These are phyloP conservation scores for Candida mattraensis DNA, from an alignment of 805 yeast species.

Conservation along the genomic window DNA sequence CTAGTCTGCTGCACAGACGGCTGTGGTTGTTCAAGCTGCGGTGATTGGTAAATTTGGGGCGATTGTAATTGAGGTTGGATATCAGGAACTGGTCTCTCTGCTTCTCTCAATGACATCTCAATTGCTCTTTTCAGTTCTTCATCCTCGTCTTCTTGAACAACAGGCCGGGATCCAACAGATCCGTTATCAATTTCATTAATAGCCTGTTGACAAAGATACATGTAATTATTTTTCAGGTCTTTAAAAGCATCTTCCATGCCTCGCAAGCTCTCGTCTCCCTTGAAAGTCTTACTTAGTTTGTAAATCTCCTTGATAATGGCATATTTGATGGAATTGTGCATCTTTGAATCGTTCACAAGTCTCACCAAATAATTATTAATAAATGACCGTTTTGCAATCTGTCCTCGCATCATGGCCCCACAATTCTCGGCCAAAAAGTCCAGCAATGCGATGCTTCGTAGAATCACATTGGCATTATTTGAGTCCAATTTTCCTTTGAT, in stretches of 20 bases:
- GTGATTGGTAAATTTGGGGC: constrained; percentile 2
- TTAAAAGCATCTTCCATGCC: constrained; percentile 64
- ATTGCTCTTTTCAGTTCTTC: constrained; percentile 77
- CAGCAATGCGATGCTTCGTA: constrained; percentile 55
- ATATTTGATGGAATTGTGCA: constrained; percentile 67
- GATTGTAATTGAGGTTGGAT: constrained; percentile 4
- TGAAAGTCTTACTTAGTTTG: constrained; percentile 65
- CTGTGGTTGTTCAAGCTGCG: constrained; percentile 2
- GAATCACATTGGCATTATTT: constrained; percentile 63
- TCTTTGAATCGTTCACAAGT: constrained; percentile 50
- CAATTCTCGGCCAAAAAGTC: constrained; percentile 74
- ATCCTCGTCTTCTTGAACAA: constrained; percentile 51
- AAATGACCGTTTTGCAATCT: constrained; percentile 58
- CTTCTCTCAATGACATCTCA: constrained; percentile 69
- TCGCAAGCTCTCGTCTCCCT: constrained; percentile 71
- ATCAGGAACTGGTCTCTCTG: constrained; percentile 33
- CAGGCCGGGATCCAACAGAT: constrained; percentile 16
- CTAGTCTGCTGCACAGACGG: not conserved
- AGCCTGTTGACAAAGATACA: constrained; percentile 36
- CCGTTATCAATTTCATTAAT: constrained; percentile 29
- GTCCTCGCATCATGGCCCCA: constrained; percentile 65
- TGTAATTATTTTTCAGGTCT: constrained; percentile 44
- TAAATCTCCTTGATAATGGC: constrained; percentile 65
- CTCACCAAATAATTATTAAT: constrained; percentile 43
- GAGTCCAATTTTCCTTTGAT: constrained; percentile 48